Percentiles rank a stretch among this genome's conserved stretches.
These are phyloP conservation scores for Globomyces sp. DNA, from an alignment of 371 early-diverging fungal genomes.

Conservation along the genomic window DNA sequence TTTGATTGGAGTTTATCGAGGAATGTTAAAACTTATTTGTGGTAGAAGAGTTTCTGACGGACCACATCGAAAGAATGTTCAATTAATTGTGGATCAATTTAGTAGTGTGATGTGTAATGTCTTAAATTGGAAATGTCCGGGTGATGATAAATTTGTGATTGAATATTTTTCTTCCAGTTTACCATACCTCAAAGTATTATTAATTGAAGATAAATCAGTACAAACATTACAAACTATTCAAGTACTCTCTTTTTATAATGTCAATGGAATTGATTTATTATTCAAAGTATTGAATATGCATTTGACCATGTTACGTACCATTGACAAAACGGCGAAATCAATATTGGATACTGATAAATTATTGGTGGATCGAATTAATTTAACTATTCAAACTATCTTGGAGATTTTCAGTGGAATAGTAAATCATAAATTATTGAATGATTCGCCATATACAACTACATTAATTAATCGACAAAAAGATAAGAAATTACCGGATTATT, in stretches of 20 bases:
- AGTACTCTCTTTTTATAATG: conserved; percentile 65
- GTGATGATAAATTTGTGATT: not conserved
- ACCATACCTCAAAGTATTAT: conserved; percentile 1
- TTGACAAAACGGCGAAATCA: too few relatives aligned
- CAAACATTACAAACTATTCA: conserved; percentile 63
- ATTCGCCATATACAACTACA: conserved; percentile 64
- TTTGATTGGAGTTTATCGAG: conserved; percentile 67
- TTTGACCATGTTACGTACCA: too few relatives aligned
- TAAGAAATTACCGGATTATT: conserved; percentile 53
- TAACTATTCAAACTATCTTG: conserved; percentile 56
- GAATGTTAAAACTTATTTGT: conserved; percentile 66
- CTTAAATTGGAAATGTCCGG: not conserved
- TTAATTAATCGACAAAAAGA: conserved; percentile 44
- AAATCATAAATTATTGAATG: conserved; percentile 63
- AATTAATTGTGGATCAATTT: conserved; percentile 26
- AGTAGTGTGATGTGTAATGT: too few relatives aligned
- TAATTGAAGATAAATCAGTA: conserved; percentile 6
- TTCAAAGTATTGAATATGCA: conserved; percentile 4
- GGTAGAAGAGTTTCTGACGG: conserved; percentile 59
- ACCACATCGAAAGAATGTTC: conserved; percentile 53
- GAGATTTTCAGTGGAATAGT: conserved; percentile 59
- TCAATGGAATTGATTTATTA: conserved; percentile 60
- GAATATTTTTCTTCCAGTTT: not conserved
- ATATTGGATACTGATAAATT: too few relatives aligned
- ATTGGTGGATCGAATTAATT: too few relatives aligned